Evolutionary conservation across 148 eudicot species (phyloP).

Genomic region (Arctostaphylos glauca): DNA sequence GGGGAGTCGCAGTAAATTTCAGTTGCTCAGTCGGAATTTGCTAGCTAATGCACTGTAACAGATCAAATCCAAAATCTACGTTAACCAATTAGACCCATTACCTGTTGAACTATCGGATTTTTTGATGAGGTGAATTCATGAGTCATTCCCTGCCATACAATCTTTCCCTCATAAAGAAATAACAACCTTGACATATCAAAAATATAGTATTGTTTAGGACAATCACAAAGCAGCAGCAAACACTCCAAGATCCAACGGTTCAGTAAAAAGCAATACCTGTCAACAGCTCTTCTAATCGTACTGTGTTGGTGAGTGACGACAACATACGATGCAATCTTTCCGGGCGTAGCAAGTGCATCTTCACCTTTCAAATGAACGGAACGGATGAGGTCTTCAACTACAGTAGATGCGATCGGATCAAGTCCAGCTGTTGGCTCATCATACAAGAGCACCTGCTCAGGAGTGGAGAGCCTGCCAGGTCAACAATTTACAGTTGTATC

Average conservation of each 20-base stretch:
- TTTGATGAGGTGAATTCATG: slow-evolving; percentile 76
- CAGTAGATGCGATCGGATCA: slow-evolving; percentile 98
- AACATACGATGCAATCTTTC: slow-evolving; percentile 76
- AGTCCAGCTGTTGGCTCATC: slow-evolving; percentile 99
- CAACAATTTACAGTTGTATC: not conserved
- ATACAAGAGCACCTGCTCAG: slow-evolving; percentile 74
- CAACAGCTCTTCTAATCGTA: slow-evolving; percentile 91
- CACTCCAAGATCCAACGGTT: not conserved
- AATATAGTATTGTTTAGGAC: slow-evolving; percentile 15
- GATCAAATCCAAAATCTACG: not conserved
- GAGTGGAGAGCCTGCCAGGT: slow-evolving; percentile 6
- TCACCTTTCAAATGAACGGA: slow-evolving; percentile 81
- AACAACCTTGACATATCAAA: slow-evolving; percentile 46
- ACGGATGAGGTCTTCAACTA: slow-evolving; percentile 96
- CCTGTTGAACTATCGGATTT: slow-evolving; percentile 90
- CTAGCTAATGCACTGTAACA: not conserved
- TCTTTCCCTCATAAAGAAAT: slow-evolving; percentile 77
- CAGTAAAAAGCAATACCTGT: slow-evolving; percentile 50
- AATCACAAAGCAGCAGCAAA: not conserved
- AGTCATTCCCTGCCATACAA: slow-evolving; percentile 94
- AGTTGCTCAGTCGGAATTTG: not conserved
- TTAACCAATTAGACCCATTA: slow-evolving; percentile 18
- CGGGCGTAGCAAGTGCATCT: slow-evolving; percentile 75
- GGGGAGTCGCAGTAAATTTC: not conserved
- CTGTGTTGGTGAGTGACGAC: slow-evolving; percentile 96